Evolutionary conservation across 1,284 basidiomycete species (phyloP), one percentile per base, ranked within the genome.

Genomic region (Heterobasidion parviporum): DNA sequence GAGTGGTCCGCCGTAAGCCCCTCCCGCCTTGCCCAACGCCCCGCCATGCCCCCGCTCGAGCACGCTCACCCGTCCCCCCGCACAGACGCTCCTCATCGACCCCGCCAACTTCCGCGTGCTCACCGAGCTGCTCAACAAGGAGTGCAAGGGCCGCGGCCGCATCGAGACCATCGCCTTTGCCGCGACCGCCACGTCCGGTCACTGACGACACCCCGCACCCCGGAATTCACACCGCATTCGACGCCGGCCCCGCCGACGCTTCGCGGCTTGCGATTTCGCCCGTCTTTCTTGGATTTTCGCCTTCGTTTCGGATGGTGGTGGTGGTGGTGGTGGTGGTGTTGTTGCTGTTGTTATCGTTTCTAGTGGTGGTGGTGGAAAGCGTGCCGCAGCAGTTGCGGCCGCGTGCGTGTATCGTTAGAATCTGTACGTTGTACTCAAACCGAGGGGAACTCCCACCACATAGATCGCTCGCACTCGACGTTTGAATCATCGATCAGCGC

Each of bases 91-190:
- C 68, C 79, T 94, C 52, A 98, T 99, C 63, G 94, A 97, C 67
- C 97, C 97, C 5, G 84, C 89, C 45, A 86, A 93, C 63, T 94
- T 98, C 79, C 85, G 91, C 50, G 77, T 89, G 16, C 83, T 99
- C 65, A 92, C 91, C 64, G 94, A 98, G 59, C 70, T 99, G 36
- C 73, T 99, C 54, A 89, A 95, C 67, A 88, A 88, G 64, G 92
- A 97, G 66, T 92, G 89, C 65, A 92, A 94, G 68, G 92, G 90
- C 12, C 77, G 84, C 61, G 88, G 90, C 6, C 79, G 89, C 56
- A 76, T 97, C 47, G 94, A 97, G 70, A 94, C 92, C 1, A 69
- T 94, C 62, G 79, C 81, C 10, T 86, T 91, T 60, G 76, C 87
- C 38, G 85, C 86, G 1, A 85, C 78, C 18, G 78, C 80, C 14